phyloP scores from a whole-genome alignment of 2,329 filamentous ascomycete species.

The Botrytis tulipae region DNA sequence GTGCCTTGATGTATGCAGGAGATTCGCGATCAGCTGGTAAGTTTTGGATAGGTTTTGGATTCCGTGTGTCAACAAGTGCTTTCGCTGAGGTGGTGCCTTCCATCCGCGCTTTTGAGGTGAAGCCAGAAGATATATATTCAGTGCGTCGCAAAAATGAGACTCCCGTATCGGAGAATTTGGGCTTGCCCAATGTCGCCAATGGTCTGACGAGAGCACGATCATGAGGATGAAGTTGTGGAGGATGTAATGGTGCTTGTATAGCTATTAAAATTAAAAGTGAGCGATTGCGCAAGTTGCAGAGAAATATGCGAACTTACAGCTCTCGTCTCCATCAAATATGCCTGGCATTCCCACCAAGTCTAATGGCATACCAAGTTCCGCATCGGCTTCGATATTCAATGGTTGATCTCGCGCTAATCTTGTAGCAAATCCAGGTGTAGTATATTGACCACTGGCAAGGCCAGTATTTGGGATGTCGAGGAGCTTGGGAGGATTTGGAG shows the following conservation, averaged over 20 bases:
- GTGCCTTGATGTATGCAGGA: constrained; percentile 64
- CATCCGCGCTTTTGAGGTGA: constrained; percentile 48
- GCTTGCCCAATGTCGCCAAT: constrained; percentile 80
- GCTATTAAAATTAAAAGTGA: constrained; percentile 49
- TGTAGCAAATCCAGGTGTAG: constrained; percentile 84
- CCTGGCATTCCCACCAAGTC: constrained; percentile 93
- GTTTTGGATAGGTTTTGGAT: constrained; percentile 47
- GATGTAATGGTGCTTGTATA: constrained; percentile 74
- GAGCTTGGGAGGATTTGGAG: constrained; percentile 91
- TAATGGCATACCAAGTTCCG: constrained; percentile 95
- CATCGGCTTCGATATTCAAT: constrained; percentile 94
- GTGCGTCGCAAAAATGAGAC: constrained; percentile 95
- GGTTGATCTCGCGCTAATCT: constrained; percentile 87
- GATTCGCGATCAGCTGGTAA: constrained; percentile 52
- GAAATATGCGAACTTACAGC: constrained; percentile 60
- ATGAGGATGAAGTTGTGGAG: constrained; percentile 73
- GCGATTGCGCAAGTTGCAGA: constrained; percentile 22
- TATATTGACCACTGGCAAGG: constrained; percentile 82
- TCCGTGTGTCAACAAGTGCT: constrained; percentile 45
- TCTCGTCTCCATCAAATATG: constrained; percentile 92
- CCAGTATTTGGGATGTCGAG: constrained; percentile 96
- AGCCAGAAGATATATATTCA: constrained; percentile 78
- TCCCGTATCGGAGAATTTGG: constrained; percentile 69
- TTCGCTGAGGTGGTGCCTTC: constrained; percentile 53
- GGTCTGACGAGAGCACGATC: constrained; percentile 83